Evolutionary conservation across 768 basidiomycete species (phyloP).

Genomic region (Boletus vinaceobasis): DNA sequence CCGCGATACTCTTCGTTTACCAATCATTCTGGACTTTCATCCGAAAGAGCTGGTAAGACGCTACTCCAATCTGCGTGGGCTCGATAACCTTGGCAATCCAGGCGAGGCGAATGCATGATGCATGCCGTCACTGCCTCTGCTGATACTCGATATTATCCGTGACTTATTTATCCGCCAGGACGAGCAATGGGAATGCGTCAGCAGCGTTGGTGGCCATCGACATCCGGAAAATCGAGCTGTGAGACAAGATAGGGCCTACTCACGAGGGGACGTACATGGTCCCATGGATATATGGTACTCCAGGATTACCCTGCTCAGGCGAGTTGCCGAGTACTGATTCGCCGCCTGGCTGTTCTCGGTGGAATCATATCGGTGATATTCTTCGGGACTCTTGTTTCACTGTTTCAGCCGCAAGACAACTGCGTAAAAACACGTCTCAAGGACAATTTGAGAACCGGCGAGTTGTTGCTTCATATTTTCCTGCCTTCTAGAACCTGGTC

Average conservation of each 20-base stretch:
- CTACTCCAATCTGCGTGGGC: not conserved
- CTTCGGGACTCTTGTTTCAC: not conserved
- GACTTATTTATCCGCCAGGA: not conserved
- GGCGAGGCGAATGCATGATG: not conserved
- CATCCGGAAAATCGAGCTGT: not conserved
- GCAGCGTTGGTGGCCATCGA: not conserved
- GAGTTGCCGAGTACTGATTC: too few relatives aligned
- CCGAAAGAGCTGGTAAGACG: not conserved
- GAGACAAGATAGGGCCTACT: not conserved
- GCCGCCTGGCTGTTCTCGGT: not conserved
- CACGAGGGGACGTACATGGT: not conserved
- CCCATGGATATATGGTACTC: not conserved
- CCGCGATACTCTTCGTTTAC: not conserved
- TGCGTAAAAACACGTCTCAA: not conserved
- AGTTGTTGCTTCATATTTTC: not conserved
- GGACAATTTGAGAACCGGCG: not conserved
- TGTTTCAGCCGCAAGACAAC: not conserved
- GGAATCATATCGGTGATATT: not conserved
- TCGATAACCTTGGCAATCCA: not conserved
- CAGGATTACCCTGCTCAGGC: not conserved
- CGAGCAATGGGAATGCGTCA: not conserved
- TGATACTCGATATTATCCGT: not conserved
- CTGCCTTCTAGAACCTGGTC: not conserved
- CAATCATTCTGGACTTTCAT: not conserved
- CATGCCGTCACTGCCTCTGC: too few relatives aligned